phyloP scores from a whole-genome alignment of 148 eudicot genomes.

The Pharnaceum exiguum region DNA sequence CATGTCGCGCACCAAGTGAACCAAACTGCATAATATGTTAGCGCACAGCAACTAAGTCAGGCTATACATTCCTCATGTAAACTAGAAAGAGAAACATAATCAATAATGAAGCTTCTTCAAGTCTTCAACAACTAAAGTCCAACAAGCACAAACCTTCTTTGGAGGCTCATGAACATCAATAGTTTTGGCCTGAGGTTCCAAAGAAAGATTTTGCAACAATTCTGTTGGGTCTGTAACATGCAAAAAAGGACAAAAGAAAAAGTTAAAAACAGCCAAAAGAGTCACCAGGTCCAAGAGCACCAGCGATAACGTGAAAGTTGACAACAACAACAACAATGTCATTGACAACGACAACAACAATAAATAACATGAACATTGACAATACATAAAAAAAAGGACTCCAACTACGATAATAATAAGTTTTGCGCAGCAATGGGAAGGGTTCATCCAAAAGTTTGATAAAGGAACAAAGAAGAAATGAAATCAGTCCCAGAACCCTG shows the following conservation, averaged over 20 bases:
- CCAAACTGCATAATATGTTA: slow-evolving; percentile 33
- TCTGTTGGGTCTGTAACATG: slow-evolving; percentile 31
- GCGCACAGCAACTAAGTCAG: background rate
- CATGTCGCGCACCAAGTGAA: slow-evolving; percentile 28
- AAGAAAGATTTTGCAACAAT: slow-evolving; percentile 35
- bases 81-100: background rate
- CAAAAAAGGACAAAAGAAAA: background rate
- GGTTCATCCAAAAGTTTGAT: no score
- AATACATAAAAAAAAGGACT: no score
- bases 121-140: background rate
- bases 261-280: background rate
- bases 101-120: background rate
- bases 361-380: no score
- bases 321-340: no score
- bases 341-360: no score
- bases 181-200: slow-evolving; percentile 37
- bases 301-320: no score
- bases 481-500: no score
- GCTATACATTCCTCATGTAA: background rate
- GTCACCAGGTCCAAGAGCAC: background rate
- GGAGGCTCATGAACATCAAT: slow-evolving; percentile 35
- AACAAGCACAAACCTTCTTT: slow-evolving; percentile 29
- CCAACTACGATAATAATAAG: no score
- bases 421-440: no score
- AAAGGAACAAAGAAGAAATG: no score